Conservation (phyloP, 352 stramenopile genomes). For the Peronospora tabacina region DNA sequence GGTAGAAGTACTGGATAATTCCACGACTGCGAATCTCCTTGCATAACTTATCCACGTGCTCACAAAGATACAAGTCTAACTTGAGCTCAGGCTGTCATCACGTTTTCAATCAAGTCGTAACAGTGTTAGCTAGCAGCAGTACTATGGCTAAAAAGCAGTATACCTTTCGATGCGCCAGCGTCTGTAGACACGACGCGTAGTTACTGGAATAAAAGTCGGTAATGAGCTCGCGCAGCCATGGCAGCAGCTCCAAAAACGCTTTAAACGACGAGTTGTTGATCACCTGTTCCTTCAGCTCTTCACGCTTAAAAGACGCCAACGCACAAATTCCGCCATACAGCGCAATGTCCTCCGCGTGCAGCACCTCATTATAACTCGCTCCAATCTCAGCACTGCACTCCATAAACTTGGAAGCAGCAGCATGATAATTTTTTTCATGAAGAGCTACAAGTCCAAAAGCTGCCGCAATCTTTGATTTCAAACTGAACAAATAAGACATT, state of each 20-base stretch:
- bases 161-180: conserved; percentile 72
- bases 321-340: conserved; percentile 82
- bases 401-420: conserved; percentile 71
- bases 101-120: neutral
- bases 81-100: conserved; percentile 47
- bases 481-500: conserved; percentile 25
- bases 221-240: conserved; percentile 83
- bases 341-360: conserved; percentile 83
- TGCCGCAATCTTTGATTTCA: conserved; percentile 78
- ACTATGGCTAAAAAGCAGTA: neutral
- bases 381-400: conserved; percentile 77
- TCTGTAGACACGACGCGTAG: conserved; percentile 73
- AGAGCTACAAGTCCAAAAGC: conserved; percentile 74
- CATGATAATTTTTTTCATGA: conserved; percentile 74
- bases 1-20: conserved; percentile 86
- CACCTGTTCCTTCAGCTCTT: conserved; percentile 76
- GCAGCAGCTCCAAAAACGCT: conserved; percentile 79
- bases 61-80: conserved; percentile 72
- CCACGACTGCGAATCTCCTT: conserved; percentile 78
- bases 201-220: conserved; percentile 85
- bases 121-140: neutral
- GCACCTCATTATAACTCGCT: conserved; percentile 70
- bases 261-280: conserved; percentile 87
- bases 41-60: conserved; percentile 65
- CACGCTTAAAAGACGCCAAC: conserved; percentile 74